phyloP scores from a whole-genome alignment of 108 stramenopile genomes.

The Nannochloropsis oceanica region DNA sequence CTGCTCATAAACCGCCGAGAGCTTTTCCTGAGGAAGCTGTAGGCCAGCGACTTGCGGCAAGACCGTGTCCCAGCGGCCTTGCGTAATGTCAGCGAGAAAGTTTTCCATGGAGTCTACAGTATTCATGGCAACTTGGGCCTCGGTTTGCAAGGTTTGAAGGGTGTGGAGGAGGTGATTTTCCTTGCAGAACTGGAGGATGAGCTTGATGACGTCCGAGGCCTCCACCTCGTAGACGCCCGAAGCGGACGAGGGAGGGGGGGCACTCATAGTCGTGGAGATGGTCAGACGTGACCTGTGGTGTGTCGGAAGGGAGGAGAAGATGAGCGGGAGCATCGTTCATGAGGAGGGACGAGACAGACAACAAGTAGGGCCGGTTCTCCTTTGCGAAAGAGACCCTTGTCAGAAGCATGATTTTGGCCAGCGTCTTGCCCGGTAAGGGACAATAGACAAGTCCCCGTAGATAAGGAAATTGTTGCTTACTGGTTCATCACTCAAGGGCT shows the following conservation, averaged over 20 bases:
- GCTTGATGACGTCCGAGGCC: constrained; percentile 36
- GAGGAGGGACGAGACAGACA: too few species aligned
- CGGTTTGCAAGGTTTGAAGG: constrained; percentile 32
- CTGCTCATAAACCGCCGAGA: constrained; percentile 33
- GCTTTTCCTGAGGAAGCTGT: constrained; percentile 31
- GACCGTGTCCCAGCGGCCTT: constrained; percentile 42
- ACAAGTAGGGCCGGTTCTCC: too few species aligned
- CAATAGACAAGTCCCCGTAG: too few species aligned
- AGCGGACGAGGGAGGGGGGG: neutral
- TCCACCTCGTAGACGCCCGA: constrained; percentile 30
- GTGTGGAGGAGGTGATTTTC: constrained; percentile 36
- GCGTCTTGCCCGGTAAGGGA: too few species aligned
- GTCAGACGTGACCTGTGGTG: neutral
- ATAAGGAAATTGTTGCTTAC: too few species aligned
- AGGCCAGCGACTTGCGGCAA: constrained; percentile 38
- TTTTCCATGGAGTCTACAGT: constrained; percentile 34
- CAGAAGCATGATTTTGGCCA: too few species aligned
- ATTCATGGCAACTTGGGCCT: constrained; percentile 40
- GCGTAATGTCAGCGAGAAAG: constrained; percentile 29
- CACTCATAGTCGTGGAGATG: neutral
- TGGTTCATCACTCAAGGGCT: too few species aligned
- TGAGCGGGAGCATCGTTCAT: too few species aligned
- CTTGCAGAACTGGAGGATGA: constrained; percentile 46
- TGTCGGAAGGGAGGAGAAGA: too few species aligned
- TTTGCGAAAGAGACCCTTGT: too few species aligned